Percentiles rank a stretch among this genome's conserved stretches.
Evolutionary conservation across 768 basidiomycete genomes (phyloP).

Genomic region (Lepiota subincarnata): DNA sequence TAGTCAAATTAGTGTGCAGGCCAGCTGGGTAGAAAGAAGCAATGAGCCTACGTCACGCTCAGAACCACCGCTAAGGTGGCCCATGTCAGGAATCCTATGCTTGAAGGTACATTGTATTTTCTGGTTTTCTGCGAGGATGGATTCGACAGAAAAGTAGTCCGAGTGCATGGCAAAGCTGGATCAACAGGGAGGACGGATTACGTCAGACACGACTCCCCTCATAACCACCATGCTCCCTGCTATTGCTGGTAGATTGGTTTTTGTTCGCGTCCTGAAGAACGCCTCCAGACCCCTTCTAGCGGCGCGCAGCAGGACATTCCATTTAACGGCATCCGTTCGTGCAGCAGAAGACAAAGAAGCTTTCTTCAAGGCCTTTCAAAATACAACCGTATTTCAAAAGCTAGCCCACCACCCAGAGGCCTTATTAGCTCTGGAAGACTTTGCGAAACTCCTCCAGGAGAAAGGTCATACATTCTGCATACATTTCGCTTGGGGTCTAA

Average conservation of each 20-base stretch:
- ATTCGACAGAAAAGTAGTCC: constrained; percentile 90
- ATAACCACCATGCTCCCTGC: not conserved
- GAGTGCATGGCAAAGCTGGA: constrained; percentile 57
- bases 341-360: constrained; percentile 10
- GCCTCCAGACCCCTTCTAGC: constrained; percentile 5
- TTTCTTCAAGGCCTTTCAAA: constrained; percentile 25
- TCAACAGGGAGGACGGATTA: constrained; percentile 7
- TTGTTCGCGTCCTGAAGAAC: constrained; percentile 7
- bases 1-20: not conserved
- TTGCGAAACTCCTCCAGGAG: constrained; percentile 43
- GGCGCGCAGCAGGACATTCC: constrained; percentile 12
- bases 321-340: constrained; percentile 7
- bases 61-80: constrained; percentile 83
- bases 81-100: constrained; percentile 77
- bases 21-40: constrained; percentile 1
- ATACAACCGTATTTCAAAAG: constrained; percentile 44
- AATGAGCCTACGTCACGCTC: constrained; percentile 67
- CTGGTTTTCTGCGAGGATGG: constrained; percentile 93
- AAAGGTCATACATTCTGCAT: constrained; percentile 30
- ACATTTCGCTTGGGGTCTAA: not conserved
- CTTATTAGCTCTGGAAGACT: constrained; percentile 40
- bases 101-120: constrained; percentile 95
- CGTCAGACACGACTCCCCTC: constrained; percentile 11
- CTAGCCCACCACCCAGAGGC: constrained; percentile 47
- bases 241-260: constrained; percentile 7